Percentiles rank a stretch among this genome's conserved stretches.
phyloP scores from a whole-genome alignment of 768 basidiomycete genomes.

The Hygrocybe punicea region DNA sequence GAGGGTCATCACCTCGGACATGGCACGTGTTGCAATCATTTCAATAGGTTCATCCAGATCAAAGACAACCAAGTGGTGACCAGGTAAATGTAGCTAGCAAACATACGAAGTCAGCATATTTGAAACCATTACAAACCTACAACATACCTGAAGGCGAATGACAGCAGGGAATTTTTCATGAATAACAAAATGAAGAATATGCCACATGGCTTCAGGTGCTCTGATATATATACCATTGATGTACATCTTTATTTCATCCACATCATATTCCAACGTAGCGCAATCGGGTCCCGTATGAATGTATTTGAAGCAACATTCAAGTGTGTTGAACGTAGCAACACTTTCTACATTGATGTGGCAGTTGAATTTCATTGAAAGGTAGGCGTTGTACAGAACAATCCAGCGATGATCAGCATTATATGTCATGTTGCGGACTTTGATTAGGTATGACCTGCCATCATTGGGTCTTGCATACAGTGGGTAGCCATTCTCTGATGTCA shows the following conservation, averaged over 20 bases:
- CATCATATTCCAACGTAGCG: conserved; percentile 23
- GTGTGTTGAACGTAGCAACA: conserved; percentile 29
- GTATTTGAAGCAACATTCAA: conserved; percentile 26
- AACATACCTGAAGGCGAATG: conserved; percentile 21
- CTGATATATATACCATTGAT: conserved; percentile 36
- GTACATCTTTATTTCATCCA: conserved; percentile 34
- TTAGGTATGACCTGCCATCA: conserved; percentile 14
- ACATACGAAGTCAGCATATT: conserved; percentile 1
- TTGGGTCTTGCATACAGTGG: conserved; percentile 31
- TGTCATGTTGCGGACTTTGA: conserved; percentile 38
- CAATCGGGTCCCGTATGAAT: conserved; percentile 47
- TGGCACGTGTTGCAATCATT: conserved; percentile 37
- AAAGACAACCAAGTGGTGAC: conserved; percentile 21
- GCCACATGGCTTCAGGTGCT: conserved; percentile 33
- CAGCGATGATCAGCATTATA: conserved; percentile 31
- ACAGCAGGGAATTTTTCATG: conserved; percentile 35
- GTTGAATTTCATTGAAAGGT: conserved; percentile 26
- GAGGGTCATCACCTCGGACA: conserved; percentile 34
- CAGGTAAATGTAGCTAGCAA: conserved; percentile 33
- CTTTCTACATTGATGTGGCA: conserved; percentile 48
- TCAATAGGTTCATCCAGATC: conserved; percentile 23
- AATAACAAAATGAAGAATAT: conserved; percentile 31
- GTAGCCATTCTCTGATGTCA: conserved; percentile 35
- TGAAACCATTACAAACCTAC: background rate
- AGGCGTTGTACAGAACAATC: background rate